These are phyloP conservation scores for Fusarium dimerum DNA, from an alignment of 2,329 filamentous ascomycete species.

Conservation along the genomic window DNA sequence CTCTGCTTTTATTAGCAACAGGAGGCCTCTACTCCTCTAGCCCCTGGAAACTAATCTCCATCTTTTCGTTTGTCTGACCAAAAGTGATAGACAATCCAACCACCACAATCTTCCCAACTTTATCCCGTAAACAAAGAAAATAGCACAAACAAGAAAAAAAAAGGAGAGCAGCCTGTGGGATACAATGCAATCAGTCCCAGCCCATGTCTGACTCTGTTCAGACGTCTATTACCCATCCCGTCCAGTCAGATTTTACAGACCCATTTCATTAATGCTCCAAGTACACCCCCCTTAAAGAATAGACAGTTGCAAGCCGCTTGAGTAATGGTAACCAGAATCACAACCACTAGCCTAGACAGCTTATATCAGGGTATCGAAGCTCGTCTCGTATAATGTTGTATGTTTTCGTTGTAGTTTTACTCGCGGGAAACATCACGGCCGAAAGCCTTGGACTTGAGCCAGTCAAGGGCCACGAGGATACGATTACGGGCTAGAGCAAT, in stretches of 20 bases:
- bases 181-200: constrained; percentile 26
- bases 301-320: constrained; percentile 23
- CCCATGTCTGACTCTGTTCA: constrained; percentile 30
- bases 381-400: constrained; percentile 20
- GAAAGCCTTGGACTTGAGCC: constrained; percentile 96
- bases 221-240: constrained; percentile 32
- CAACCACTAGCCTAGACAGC: constrained; percentile 11
- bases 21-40: not conserved
- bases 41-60: constrained; percentile 1
- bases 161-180: constrained; percentile 18
- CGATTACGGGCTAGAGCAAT: constrained; percentile 76
- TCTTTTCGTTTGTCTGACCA: constrained; percentile 24
- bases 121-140: constrained; percentile 25
- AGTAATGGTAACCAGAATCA: constrained; percentile 9
- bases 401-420: constrained; percentile 43
- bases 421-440: constrained; percentile 91
- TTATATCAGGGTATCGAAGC: constrained; percentile 28
- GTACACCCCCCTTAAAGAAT: constrained; percentile 31
- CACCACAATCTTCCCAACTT: constrained; percentile 18
- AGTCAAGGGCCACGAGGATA: constrained; percentile 88
- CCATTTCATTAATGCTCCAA: constrained; percentile 30
- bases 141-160: constrained; percentile 18
- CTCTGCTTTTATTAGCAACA: not conserved
- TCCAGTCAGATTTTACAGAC: constrained; percentile 24
- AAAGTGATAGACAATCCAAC: constrained; percentile 27